Base-by-base conservation (phyloP, 2,329 filamentous ascomycete genomes). In the Epichloe sibirici region DNA sequence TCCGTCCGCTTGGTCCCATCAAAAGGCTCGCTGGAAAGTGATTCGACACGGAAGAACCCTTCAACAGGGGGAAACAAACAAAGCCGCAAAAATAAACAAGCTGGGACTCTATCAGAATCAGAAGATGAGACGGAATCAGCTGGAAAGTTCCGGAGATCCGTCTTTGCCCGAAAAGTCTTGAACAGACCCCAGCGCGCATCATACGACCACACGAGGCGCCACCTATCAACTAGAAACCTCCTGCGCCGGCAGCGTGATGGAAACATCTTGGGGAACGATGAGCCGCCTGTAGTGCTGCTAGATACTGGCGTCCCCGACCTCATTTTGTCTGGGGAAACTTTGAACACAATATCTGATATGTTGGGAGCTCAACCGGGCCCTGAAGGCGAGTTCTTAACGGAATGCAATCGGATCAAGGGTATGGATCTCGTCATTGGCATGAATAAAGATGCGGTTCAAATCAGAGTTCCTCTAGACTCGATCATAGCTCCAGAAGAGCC, bases 371-470 rank as follows among this genome's bases (percentile, higher is more conserved):
- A 7, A 40, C 3, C 7, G 5, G 37, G 47, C 11, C 21, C 31
- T 23, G 0, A 28, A 9, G 47, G 37, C 21, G 37, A 40, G 2
- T 44, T 48, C 3, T 2, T 40, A 1, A 37, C 43, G 6, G 52
- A 53, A 35, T 53, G 52, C 37, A 25, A 25, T 4, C 35, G 44
- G 2, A 6, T 47, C 34, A 42, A 37, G 4, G 45, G 43, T 28
- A 40, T 46, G 39, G 7, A 46, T 46, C 43, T 53, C 11, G 17
- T 15, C 4, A 35, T 53, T 38, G 52, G 52, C 48, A 46, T 53
- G 37, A 51, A 53, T 37, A 23, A 47, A 6, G 52, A 53, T 39
- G 31, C 23, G 35, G 11, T 50, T 21, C n/a, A 47, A 21, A 46
- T 53, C 21, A 37, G 49, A 23, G 28, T 53, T 17, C 48, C 52